A percentile compares a stretch with the other conserved stretches of the same genome.
phyloP scores from a whole-genome alignment of 1,284 basidiomycete genomes.

The Cryptococcus sp. region DNA sequence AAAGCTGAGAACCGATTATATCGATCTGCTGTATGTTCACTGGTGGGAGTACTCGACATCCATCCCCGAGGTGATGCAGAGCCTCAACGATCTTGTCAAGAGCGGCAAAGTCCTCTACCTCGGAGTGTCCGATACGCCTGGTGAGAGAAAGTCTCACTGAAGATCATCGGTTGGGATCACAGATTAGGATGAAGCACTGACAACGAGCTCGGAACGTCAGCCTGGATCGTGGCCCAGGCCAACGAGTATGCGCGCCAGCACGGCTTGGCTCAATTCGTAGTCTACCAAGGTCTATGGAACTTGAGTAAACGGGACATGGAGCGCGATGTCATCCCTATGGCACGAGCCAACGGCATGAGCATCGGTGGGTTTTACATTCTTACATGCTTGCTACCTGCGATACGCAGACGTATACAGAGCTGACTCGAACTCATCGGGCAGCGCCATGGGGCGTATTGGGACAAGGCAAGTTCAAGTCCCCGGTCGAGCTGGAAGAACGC shows the following conservation, averaged over 20 bases:
- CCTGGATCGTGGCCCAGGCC: constrained; percentile 59
- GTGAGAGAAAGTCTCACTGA: too few relatives aligned
- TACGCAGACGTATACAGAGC: background rate
- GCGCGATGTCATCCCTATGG: constrained; percentile 66
- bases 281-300: constrained; percentile 63
- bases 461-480: constrained; percentile 51
- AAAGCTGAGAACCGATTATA: constrained; percentile 54
- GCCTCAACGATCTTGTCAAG: constrained; percentile 49
- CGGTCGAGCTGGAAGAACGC: constrained; percentile 46
- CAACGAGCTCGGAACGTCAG: constrained; percentile 16
- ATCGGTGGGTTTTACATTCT: constrained; percentile 29
- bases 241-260: constrained; percentile 59
- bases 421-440: background rate
- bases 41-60: constrained; percentile 50
- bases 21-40: constrained; percentile 51
- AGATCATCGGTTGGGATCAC: too few relatives aligned
- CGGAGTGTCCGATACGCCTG: constrained; percentile 56
- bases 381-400: background rate
- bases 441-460: constrained; percentile 55
- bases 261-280: constrained; percentile 59
- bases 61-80: constrained; percentile 55
- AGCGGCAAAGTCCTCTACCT: constrained; percentile 55
- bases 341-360: constrained; percentile 55
- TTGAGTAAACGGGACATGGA: constrained; percentile 58
- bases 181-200: too few relatives aligned